Base-by-base conservation (phyloP, 768 basidiomycete species). In the Pleurotus tuber-regium region DNA sequence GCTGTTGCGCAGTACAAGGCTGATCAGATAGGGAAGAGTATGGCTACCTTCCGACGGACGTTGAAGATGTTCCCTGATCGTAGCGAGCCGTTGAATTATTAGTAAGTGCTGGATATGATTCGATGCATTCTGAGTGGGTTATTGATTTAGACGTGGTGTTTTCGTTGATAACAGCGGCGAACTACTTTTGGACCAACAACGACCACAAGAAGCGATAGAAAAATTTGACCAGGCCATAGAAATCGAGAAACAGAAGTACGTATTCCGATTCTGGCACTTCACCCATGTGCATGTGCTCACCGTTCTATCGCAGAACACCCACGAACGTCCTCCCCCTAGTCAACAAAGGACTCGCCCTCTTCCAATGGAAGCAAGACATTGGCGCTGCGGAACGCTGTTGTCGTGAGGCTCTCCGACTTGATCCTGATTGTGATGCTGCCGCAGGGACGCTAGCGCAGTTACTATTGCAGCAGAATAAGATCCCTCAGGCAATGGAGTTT, bases 1-100 rank as follows among this genome's bases (percentile, higher is more conserved):
- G 97, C 96, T 1, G 97, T 98, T 19, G 97, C 96, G 30, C 89
- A 92, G 66, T 99, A 98, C 83, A 98, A 98, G 77, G 66, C 80
- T 50, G 89, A 82, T 26, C 79, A 90, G 55, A 61, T 87, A 9
- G 83, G 79, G 16, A 86, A 86, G 57, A 87, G 87, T 62, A 93
- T 96, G 90, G 89, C 86, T 12, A 89, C 86, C 8, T 99, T 98
- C 81, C 75, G 93, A 59, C 72, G 82, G 60, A 89, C 94, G 36
- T 74, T 98, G 66, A 81, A 84, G 59, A 74, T 82, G 3, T 97
- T 98, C 86, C 89, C 92, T 4, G 74, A 86, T 16, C 76, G 85
- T 52, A 92, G 89, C 61, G 95, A 97, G 69, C 91, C 92, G 2
- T 83, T 86, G 56, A 97, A 97, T 69, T 98, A 98, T 72, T 97